Percentiles rank a stretch among this genome's conserved stretches.
Conservation (phyloP, 2,329 filamentous ascomycete species). For the Plenodomus lindquistii region DNA sequence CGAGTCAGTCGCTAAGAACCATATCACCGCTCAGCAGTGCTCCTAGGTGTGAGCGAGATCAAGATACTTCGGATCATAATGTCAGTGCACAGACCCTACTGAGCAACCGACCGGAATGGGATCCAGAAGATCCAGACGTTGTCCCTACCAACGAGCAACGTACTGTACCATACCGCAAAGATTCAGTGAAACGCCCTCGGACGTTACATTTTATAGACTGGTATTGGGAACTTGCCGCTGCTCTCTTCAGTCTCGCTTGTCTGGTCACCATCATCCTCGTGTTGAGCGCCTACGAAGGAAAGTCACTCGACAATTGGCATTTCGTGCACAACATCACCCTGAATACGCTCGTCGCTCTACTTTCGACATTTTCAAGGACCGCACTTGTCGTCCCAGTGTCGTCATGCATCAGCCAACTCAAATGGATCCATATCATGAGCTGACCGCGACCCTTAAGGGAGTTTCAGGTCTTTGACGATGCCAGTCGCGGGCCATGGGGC, state of each 20-base stretch:
- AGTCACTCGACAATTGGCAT: constrained; percentile 6
- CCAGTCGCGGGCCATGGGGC: constrained; percentile 29
- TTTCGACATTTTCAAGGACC: constrained; percentile 23
- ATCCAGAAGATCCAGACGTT: too few species aligned
- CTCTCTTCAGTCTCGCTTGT: constrained; percentile 4
- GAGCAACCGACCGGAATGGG: too few species aligned
- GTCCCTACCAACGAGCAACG: too few species aligned
- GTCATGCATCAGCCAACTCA: constrained; percentile 35
- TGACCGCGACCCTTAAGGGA: constrained; percentile 18
- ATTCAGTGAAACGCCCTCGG: too few species aligned
- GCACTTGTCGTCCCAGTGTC: constrained; percentile 31
- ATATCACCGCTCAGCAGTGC: too few species aligned
- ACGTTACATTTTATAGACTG: too few species aligned
- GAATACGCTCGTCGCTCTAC: constrained; percentile 10
- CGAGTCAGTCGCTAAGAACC: too few species aligned
- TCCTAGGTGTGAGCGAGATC: too few species aligned
- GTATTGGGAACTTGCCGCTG: constrained; percentile 13
- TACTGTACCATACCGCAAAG: too few species aligned
- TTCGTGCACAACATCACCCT: constrained; percentile 1
- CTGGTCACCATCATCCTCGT: constrained; percentile 3
- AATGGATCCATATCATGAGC: constrained; percentile 28
- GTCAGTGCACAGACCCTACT: too few species aligned
- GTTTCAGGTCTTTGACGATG: constrained; percentile 31
- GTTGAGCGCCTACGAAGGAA: constrained; percentile 3
- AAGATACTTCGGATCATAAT: too few species aligned